Percentiles rank a stretch among this genome's conserved stretches.
Conservation (phyloP, 805 yeast species). For the Barnettozyma sp. region DNA sequence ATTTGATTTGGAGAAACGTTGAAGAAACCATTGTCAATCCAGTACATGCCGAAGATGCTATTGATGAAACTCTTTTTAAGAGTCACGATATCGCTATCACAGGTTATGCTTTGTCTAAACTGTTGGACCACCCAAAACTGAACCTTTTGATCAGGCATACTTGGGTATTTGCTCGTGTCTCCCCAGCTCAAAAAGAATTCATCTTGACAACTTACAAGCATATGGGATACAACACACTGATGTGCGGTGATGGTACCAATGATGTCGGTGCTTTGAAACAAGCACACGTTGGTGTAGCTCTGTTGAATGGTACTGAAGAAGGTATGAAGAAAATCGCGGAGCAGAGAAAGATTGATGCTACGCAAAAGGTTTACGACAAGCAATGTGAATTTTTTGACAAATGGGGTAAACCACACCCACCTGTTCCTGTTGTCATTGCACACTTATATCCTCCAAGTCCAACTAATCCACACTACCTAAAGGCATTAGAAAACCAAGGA, state of each 20-base stretch:
- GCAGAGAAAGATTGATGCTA: slow-evolving; percentile 57
- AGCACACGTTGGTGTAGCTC: slow-evolving; percentile 97
- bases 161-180: slow-evolving; percentile 97
- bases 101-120: slow-evolving; percentile 75
- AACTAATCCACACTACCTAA: slow-evolving; percentile 76
- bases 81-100: slow-evolving; percentile 84
- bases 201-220: slow-evolving; percentile 76
- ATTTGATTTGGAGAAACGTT: slow-evolving; percentile 79
- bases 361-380: slow-evolving; percentile 67
- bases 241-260: slow-evolving; percentile 99
- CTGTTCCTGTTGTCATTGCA: slow-evolving; percentile 81
- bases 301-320: slow-evolving; percentile 93
- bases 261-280: slow-evolving; percentile 99
- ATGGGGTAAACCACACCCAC: slow-evolving; percentile 82
- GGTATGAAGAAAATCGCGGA: slow-evolving; percentile 87
- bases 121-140: slow-evolving; percentile 63
- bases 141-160: slow-evolving; percentile 73
- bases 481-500: slow-evolving; percentile 81
- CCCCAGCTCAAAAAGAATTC: slow-evolving; percentile 93
- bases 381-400: slow-evolving; percentile 70
- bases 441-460: slow-evolving; percentile 97
- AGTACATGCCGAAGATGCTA: slow-evolving; percentile 49
- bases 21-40: slow-evolving; percentile 69
- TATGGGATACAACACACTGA: slow-evolving; percentile 85
- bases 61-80: slow-evolving; percentile 51